phyloP scores from a whole-genome alignment of 2,329 filamentous ascomycete species.

The Venturia pyrina region DNA sequence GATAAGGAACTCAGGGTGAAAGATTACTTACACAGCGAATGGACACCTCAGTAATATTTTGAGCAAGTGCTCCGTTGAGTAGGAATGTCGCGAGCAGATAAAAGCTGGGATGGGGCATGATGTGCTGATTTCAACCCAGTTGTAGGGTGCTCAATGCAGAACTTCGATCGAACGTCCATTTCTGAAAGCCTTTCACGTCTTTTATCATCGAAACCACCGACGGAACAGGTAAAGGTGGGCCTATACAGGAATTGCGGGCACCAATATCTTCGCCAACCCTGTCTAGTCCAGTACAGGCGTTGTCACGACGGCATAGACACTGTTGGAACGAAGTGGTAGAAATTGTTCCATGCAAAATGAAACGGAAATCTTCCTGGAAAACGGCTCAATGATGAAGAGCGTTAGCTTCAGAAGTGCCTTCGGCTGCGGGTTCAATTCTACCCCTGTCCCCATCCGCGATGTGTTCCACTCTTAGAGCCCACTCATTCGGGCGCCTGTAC shows the following conservation, averaged over 20 bases:
- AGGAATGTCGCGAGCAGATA: neutral
- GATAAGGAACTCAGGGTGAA: neutral
- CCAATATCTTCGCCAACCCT: neutral
- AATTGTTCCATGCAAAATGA: neutral
- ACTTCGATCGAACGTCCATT: neutral
- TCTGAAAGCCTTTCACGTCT: neutral
- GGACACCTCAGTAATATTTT: neutral
- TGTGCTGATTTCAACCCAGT: neutral
- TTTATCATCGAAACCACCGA: neutral
- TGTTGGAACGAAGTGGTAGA: neutral
- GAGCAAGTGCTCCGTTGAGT: neutral
- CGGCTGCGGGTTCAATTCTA: neutral
- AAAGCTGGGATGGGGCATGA: neutral
- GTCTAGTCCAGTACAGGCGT: neutral
- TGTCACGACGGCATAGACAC: neutral
- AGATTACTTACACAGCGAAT: neutral
- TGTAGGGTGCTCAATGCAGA: neutral
- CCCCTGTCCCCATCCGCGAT: neutral
- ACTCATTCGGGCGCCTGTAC: neutral
- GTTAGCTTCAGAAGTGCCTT: neutral
- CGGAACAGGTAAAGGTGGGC: neutral
- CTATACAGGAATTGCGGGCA: neutral
- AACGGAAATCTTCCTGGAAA: neutral
- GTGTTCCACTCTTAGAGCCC: neutral
- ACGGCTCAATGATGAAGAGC: neutral